Base-by-base conservation (phyloP, 176 grass and related monocot species). In the Aegilops tauschii region DNA sequence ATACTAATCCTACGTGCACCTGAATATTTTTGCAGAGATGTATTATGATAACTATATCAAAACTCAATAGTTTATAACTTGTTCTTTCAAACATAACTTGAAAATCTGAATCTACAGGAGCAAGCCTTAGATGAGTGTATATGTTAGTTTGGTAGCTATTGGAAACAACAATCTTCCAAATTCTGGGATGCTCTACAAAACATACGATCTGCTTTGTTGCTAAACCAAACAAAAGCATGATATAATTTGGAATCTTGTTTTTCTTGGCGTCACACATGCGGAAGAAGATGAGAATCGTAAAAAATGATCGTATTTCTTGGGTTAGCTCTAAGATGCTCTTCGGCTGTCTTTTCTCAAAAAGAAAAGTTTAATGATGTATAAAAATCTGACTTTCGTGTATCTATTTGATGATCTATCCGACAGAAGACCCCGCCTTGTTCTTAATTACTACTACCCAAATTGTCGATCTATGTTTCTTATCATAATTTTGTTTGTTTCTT, bases 201-300 rank as follows among this genome's bases (percentile, higher is more conserved):
- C 20, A 69, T 85, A 76, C 54, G 10, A 3, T 58, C 1, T 63
- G 74, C 63, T 79, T 79, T 61, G 65, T 45, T 44, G 64, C n/a
- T 39, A 7, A 37, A 67, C 30, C 30, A 27, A 17, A 83, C 73
- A 61, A 78, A 72, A 89, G 14, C 52, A 79, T 32, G 52, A 68
- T 75, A 8, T 80, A 83, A 83, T 10, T 35, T 81, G 64, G 10
- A 16, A 25, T 13, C 31, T 89, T 32, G 17, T 81, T 81, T 80
- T 37, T 61, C 49, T 45, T 89, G 44, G 79, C 95, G 93, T 84
- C 85, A 98, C 77, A 95, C 92, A 87, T 89, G 85, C 77, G 91
- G 93, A 87, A 98, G 91, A 98, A 93, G 87, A 98, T 79, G 95
- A 98, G 85, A 86, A 83, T 39, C 95, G 93, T 62, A 85, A 91